Base-by-base conservation (phyloP, 2,329 filamentous ascomycete genomes). In the Drechslerella dactyloides region DNA sequence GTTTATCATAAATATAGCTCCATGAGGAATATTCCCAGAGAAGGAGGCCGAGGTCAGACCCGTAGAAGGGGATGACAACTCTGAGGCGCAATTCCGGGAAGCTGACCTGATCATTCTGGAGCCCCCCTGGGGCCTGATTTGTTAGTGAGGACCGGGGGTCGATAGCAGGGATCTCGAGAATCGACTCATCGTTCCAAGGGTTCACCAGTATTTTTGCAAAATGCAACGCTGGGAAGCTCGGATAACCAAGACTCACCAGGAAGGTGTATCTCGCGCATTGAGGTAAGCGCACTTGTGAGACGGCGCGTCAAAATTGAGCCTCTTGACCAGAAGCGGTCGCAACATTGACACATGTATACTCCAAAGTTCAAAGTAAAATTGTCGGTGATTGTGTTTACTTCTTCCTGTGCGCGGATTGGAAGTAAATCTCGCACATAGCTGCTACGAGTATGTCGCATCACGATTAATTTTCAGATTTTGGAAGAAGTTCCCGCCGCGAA, bases 61-160 rank as follows among this genome's bases (percentile, higher is more conserved):
- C 56, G 24, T 27, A 11, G 44, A 60, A 54, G 35, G 27, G 35
- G 35, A 62, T 64, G 66, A 70, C 66, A 62, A 54, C 58, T 70
- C 56, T 54, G 59, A 69, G 58, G 66, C 59, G 53, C 59, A 70
- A 59, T 70, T 70, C 66, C 66, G 66, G 66, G 66, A 70, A 64
- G 53, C 66, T 60, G 59, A 59, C 53, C 59, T 60, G 63, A 68
- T 55, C 53, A 24, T 42, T 44, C 52, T 52, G 48, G 63, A 46
- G 57, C 46, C 58, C 46, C 58, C 53, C 59, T 60, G 59, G 66
- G 57, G 54, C 15, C 24, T 23, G 50, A 62, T 62, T 69, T 70
- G 59, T 63, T 58, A 59, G 59, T 19, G 50, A 37, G 23, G 30
- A 37, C n/a, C 54, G 27, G 59, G 56, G 57, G n/a, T 51, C 15